Base-by-base conservation (phyloP, 768 basidiomycete species). In the Russula olivacea region DNA sequence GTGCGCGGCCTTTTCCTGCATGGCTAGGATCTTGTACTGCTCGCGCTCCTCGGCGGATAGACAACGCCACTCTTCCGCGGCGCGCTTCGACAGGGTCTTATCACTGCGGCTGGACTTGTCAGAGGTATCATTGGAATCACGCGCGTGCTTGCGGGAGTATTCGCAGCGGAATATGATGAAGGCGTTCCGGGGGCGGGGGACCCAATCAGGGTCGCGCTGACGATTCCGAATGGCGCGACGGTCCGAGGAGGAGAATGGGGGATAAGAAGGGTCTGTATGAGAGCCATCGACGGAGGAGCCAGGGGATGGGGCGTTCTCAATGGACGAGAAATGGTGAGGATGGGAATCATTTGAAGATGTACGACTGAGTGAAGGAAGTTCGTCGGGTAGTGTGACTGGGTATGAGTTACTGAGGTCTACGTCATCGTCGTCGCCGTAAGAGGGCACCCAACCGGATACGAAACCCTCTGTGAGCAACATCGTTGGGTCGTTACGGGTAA, bases 161-260 rank as follows among this genome's bases (percentile, higher is more conserved):
- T 86, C 80, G 69, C 86, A 85, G 36, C 87, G 84, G 74, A 88
- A 88, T 57, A 88, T 81, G 72, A 88, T 86, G 74, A 88, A 88
- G 49, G 83, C 77, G 64, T 88, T 88, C 1, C 83, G 80, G 4
- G 87, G 87, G 14, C 87, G 82, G 28, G 85, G 83, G 40, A 87
- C 79, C 80, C 82, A 83, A n/a, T 71, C 73, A 0, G 85, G 81
- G 61, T 85, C 81, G 11, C 76, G 75, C 58, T 74, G 71, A 45
- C 78, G 76, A 55, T 79, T 75, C 25, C 73, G 72, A 51, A 73
- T 73, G 36, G 76, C 72, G 8, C 75, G 75, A 50, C 77, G 74
- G 23, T 76, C 71, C n/a, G 76, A 76, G n/a, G 78, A 76, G 55
- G 76, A 69, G 54, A 65, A 66, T 17, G 58, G 30, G 34, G 68